A percentile compares a stretch with the other conserved stretches of the same genome.
phyloP scores from a whole-genome alignment of 2,329 filamentous ascomycete species.

The Claviceps spartinae region DNA sequence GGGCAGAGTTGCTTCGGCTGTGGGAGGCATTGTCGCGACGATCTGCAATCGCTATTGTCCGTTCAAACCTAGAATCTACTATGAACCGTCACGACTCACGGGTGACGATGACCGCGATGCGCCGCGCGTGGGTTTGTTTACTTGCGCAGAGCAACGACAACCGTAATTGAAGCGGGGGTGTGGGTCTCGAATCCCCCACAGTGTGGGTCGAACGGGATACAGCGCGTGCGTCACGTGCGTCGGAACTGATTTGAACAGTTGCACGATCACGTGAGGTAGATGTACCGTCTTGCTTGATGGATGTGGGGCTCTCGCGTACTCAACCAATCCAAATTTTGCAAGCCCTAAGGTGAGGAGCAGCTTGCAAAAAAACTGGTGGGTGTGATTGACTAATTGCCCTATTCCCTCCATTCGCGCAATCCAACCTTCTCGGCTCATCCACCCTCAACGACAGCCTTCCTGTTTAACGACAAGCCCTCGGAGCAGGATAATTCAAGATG shows the following conservation, averaged over 20 bases:
- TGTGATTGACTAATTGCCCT: slow-evolving; percentile 23
- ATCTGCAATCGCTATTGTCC: slow-evolving; percentile 11
- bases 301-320: slow-evolving; percentile 14
- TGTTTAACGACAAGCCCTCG: slow-evolving; percentile 23
- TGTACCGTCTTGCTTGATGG: neutral
- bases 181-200: neutral
- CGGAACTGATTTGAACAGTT: neutral
- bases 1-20: slow-evolving; percentile 34
- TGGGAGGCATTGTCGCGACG: slow-evolving; percentile 18
- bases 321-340: slow-evolving; percentile 26
- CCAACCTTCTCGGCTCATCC: slow-evolving; percentile 21
- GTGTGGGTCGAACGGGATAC: neutral
- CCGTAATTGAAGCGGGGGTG: slow-evolving; percentile 4
- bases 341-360: slow-evolving; percentile 24
- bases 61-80: slow-evolving; percentile 3
- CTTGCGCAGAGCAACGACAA: slow-evolving; percentile 14
- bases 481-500: slow-evolving; percentile 31
- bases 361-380: slow-evolving; percentile 21
- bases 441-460: slow-evolving; percentile 25
- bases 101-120: slow-evolving; percentile 13
- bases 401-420: slow-evolving; percentile 24
- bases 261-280: neutral
- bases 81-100: neutral
- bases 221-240: neutral
- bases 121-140: slow-evolving; percentile 24